These are phyloP conservation scores for Trametopsis cervina DNA, from an alignment of 768 basidiomycete species.

Conservation along the genomic window DNA sequence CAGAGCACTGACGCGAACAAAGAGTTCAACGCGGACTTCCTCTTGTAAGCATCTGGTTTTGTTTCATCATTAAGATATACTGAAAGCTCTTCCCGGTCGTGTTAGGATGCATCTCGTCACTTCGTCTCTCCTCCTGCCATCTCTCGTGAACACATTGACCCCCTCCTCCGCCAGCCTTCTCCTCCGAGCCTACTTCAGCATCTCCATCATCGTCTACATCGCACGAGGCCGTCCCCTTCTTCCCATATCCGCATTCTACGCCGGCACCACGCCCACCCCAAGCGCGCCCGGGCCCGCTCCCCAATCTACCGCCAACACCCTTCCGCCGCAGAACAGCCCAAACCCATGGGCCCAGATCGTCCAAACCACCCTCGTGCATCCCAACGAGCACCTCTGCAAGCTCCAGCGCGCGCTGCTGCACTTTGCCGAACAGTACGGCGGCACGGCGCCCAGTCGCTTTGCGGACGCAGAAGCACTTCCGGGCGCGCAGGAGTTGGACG, in stretches of 20 bases:
- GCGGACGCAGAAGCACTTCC: slow-evolving; percentile 8
- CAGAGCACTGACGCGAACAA: slow-evolving; percentile 17
- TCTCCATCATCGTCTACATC: slow-evolving; percentile 46
- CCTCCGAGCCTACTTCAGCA: slow-evolving; percentile 52
- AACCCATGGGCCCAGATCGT: slow-evolving; percentile 58
- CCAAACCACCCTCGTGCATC: slow-evolving; percentile 45
- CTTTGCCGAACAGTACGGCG: slow-evolving; percentile 38
- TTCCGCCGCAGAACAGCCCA: slow-evolving; percentile 33
- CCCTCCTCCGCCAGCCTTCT: slow-evolving; percentile 41
- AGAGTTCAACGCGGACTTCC: slow-evolving; percentile 51
- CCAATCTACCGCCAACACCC: slow-evolving; percentile 19
- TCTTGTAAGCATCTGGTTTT: slow-evolving; percentile 38
- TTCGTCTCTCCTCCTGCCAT: slow-evolving; percentile 53
- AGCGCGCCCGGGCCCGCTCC: slow-evolving; percentile 20
- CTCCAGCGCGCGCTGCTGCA: slow-evolving; percentile 44
- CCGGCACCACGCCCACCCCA: slow-evolving; percentile 13
- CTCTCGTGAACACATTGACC: slow-evolving; percentile 30
- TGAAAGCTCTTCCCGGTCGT: neutral
- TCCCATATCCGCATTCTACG: slow-evolving; percentile 44
- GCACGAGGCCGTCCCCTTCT: slow-evolving; percentile 47
- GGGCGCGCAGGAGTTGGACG: slow-evolving; percentile 43
- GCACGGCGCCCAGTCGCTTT: slow-evolving; percentile 28
- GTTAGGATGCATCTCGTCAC: slow-evolving; percentile 54
- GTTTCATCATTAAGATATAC: slow-evolving; percentile 6
- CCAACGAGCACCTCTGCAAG: slow-evolving; percentile 51